Evolutionary conservation across 2,329 filamentous ascomycete genomes (phyloP).

Genomic region (Chrysoporthe cubensis): DNA sequence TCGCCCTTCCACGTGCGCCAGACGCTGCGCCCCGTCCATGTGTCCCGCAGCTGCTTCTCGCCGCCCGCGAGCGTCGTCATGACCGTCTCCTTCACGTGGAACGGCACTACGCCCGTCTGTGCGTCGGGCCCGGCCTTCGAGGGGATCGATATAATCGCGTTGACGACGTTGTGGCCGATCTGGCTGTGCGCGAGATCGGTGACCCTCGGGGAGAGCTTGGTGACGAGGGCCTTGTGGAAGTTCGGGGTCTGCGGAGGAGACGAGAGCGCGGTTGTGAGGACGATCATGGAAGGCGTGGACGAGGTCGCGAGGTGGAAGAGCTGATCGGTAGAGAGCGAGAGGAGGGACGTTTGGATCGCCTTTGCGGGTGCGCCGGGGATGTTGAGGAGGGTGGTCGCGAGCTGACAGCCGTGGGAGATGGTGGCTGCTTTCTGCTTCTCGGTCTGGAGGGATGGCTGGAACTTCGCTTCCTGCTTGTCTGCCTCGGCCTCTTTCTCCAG

Average conservation of each 20-base stretch:
- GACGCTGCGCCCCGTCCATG: constrained; percentile 58
- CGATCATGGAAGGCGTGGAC: constrained; percentile 52
- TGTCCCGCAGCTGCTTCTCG: constrained; percentile 55
- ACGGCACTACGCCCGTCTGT: constrained; percentile 49
- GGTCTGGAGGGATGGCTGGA: constrained; percentile 38
- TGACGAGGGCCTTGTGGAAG: constrained; percentile 61
- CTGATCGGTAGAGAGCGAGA: constrained; percentile 58
- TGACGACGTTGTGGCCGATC: constrained; percentile 56
- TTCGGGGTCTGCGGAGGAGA: constrained; percentile 52
- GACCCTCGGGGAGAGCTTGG: constrained; percentile 49
- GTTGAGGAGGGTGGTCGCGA: constrained; percentile 78
- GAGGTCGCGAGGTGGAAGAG: constrained; percentile 67
- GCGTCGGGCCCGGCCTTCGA: constrained; percentile 46
- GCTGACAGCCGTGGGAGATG: constrained; percentile 74
- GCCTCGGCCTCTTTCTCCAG: constrained; percentile 43
- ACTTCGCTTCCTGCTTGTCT: constrained; percentile 34
- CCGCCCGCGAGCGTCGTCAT: constrained; percentile 52
- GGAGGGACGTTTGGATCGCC: constrained; percentile 74
- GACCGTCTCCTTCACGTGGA: constrained; percentile 61
- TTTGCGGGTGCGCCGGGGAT: constrained; percentile 71
- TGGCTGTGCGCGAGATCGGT: constrained; percentile 53
- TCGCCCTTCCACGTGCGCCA: constrained; percentile 64
- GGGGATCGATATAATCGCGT: constrained; percentile 53
- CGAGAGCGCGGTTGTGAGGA: constrained; percentile 55
- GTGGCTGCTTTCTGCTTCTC: constrained; percentile 62